phyloP scores from a whole-genome alignment of 108 stramenopile species.

The Discostella stelligeroides region DNA sequence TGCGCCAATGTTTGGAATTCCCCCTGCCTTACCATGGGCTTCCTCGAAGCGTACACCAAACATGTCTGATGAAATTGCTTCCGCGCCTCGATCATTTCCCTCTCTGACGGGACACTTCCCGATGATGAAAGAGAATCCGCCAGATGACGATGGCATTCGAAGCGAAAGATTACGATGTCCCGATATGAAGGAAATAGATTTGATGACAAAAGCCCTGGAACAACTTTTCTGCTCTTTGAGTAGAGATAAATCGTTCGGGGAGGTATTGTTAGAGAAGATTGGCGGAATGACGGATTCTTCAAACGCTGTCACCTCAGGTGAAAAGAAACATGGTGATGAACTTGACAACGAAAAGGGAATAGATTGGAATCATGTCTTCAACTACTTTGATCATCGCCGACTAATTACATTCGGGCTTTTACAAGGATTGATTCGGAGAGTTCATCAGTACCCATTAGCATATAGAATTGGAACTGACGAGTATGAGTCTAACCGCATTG shows the following conservation, averaged over 20 bases:
- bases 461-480: constrained; percentile 26
- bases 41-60: not conserved
- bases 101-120: constrained; percentile 6
- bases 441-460: constrained; percentile 81
- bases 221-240: constrained; percentile 71
- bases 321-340: not conserved
- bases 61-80: not conserved
- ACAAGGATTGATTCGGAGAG: constrained; percentile 75
- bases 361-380: constrained; percentile 70
- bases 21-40: not conserved
- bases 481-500: not conserved
- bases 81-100: constrained; percentile 34
- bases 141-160: constrained; percentile 13
- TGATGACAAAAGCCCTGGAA: constrained; percentile 62
- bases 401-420: constrained; percentile 87
- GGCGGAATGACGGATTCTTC: not conserved
- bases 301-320: not conserved
- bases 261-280: constrained; percentile 54
- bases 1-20: not conserved
- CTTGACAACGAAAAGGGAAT: constrained; percentile 14
- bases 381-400: constrained; percentile 82
- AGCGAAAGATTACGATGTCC: constrained; percentile 1
- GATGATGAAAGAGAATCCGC: constrained; percentile 24
- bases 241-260: constrained; percentile 68
- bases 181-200: constrained; percentile 36